Conservation (phyloP, 441 rosid species). For the Jatropha podagrica region DNA sequence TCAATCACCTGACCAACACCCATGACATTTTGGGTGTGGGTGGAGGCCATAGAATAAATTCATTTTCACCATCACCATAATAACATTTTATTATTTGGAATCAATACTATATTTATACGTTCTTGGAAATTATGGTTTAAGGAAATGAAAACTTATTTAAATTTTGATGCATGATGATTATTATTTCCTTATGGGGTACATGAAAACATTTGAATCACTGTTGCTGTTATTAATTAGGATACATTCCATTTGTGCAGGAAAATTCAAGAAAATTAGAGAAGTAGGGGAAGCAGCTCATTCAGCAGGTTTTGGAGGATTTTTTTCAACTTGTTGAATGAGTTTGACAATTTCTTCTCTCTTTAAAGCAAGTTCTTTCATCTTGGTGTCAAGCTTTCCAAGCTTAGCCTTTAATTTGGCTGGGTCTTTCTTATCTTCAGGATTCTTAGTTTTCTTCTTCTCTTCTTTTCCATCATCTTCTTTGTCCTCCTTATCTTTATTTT, state of each 20-base stretch:
- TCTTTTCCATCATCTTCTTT: slow-evolving; percentile 46
- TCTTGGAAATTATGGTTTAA: no score
- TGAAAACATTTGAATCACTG: not conserved
- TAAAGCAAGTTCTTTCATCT: slow-evolving; percentile 48
- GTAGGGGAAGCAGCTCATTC: not conserved
- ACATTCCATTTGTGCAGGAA: not conserved
- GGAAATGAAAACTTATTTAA: no score
- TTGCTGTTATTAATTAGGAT: not conserved
- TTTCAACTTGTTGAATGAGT: slow-evolving; percentile 44
- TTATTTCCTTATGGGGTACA: not conserved
- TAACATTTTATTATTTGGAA: no score
- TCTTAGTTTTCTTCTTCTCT: slow-evolving; percentile 54
- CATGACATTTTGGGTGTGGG: not conserved
- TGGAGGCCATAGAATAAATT: no score
- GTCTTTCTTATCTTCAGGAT: slow-evolving; percentile 68
- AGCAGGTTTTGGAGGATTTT: slow-evolving; percentile 31
- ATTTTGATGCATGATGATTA: no score
- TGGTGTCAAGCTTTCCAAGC: slow-evolving; percentile 58
- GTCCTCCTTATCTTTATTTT: slow-evolving; percentile 46
- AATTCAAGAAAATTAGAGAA: not conserved
- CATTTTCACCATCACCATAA: no score
- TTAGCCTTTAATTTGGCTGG: slow-evolving; percentile 58
- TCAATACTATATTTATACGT: no score
- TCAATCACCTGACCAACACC: not conserved
- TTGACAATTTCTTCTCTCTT: slow-evolving; percentile 62